Evolutionary conservation across 176 grass and related monocot genomes (phyloP).

Genomic region (Avena sativa): DNA sequence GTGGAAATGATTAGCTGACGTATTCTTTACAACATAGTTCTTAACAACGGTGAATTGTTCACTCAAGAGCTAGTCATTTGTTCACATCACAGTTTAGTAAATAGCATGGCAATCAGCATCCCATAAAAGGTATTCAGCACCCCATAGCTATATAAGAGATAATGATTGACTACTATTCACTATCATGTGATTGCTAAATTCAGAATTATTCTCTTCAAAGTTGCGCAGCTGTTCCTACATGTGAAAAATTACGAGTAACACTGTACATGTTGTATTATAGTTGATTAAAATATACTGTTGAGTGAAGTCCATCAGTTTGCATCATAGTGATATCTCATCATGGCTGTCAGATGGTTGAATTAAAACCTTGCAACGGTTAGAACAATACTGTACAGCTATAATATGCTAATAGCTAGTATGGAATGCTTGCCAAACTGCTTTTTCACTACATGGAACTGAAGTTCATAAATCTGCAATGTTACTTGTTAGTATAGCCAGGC

Average conservation of each 20-base stretch:
- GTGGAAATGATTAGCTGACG: conserved; percentile 1
- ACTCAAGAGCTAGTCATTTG: not conserved
- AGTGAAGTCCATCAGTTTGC: not conserved
- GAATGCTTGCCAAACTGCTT: not conserved
- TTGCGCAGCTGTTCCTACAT: not conserved
- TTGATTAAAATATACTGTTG: not conserved
- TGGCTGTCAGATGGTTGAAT: not conserved
- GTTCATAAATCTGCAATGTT: conserved; percentile 6
- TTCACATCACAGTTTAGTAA: not conserved
- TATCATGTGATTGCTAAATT: conserved; percentile 27
- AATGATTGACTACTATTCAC: not conserved
- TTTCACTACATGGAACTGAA: not conserved
- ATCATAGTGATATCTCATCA: conserved; percentile 18
- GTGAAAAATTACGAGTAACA: not conserved
- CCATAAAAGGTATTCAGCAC: conserved; percentile 29
- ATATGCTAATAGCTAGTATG: not conserved
- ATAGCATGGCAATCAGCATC: not conserved
- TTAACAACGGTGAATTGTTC: conserved; percentile 11
- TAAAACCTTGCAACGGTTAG: not conserved
- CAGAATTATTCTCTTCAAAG: not conserved
- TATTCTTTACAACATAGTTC: conserved; percentile 24
- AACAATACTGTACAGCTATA: not conserved
- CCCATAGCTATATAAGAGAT: conserved; percentile 28
- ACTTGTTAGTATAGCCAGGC: not conserved
- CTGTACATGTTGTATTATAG: conserved; percentile 3